Evolutionary conservation across 495 filamentous ascomycete genomes (phyloP), one percentile per base, ranked within the genome.

Genomic region (Penicillium atrosanguineum): DNA sequence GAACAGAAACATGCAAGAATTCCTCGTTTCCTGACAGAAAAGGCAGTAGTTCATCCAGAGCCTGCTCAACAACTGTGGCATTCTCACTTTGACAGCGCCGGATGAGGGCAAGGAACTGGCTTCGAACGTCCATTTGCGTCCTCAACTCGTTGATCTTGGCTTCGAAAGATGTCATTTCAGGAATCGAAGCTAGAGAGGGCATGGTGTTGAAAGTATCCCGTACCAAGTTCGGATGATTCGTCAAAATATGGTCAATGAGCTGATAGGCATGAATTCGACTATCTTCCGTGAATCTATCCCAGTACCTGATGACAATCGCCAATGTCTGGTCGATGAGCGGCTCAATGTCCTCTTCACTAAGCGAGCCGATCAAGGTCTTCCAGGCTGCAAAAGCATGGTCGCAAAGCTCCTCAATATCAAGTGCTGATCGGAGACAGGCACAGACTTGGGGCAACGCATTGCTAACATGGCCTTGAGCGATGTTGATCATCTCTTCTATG

Each of bases 381-480:
- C 95, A 99, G 45, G 89, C 88, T 11, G 79, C 80, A 65, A 97
- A 91, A 2, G 90, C 88, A 48, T 83, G 77, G 53, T 89, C 79
- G 46, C 89, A 83, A 21, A 97, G 77, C 21, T 87, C 82, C 37
- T 83, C 76, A 15, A 83, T 82, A 18, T 86, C 79, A 50, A 97
- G 77, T 0, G 92, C 91, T 19, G 90, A 89, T 55, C 94, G 86
- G 15, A 97, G 77, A 65, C 88, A 96, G 15, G 94, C 90, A 48
- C 60, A 57, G 71, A 91, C 90, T 78, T 97, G 94, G 44, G 95
- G 90, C 36, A 96, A 76, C 28, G 90, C 93, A 65, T 86, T 84
- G 54, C 80, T 85, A 14, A 88, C 79, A 69, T 87, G 82, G 12
- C 73, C 78, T 48, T 81, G 83, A 18, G 86, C 86, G 40, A 93